Percentiles rank a stretch among this genome's conserved stretches.
phyloP scores from a whole-genome alignment of 179 eudicot genomes.

The Dionaea muscipula region DNA sequence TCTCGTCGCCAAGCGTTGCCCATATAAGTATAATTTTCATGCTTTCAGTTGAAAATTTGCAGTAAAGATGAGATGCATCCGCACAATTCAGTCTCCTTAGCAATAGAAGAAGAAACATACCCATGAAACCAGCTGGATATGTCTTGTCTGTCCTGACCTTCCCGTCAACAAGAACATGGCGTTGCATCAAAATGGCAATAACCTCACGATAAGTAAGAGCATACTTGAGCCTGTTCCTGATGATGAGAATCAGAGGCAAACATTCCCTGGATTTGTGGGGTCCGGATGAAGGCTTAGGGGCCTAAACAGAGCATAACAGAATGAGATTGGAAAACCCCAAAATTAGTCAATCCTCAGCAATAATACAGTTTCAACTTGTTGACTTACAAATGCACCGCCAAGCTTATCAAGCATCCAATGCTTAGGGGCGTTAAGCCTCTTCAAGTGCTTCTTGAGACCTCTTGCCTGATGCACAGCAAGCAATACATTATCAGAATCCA shows the following conservation, averaged over 20 bases:
- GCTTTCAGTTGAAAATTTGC: too few relatives aligned
- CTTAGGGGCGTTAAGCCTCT: slow-evolving; percentile 1
- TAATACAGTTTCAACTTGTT: too few relatives aligned
- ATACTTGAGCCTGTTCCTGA: slow-evolving; percentile 43
- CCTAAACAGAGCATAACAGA: slow-evolving; percentile 15
- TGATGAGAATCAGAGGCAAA: slow-evolving; percentile 35
- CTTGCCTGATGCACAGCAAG: too few relatives aligned
- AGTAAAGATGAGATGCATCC: too few relatives aligned
- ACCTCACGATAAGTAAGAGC: slow-evolving; percentile 46
- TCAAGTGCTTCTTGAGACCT: slow-evolving; percentile 19
- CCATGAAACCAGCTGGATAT: slow-evolving; percentile 46
- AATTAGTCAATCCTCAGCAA: too few relatives aligned
- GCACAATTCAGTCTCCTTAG: too few relatives aligned
- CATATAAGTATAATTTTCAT: too few relatives aligned
- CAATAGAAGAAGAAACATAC: too few relatives aligned
- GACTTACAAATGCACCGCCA: slow-evolving; percentile 24
- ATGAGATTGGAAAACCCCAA: too few relatives aligned
- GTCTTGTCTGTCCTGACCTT: slow-evolving; percentile 19
- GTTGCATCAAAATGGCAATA: slow-evolving; percentile 37
- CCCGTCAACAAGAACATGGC: slow-evolving; percentile 41
- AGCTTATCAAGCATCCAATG: background rate
- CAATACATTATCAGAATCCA: too few relatives aligned
- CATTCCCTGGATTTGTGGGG: slow-evolving; percentile 50
- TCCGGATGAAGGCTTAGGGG: slow-evolving; percentile 51
- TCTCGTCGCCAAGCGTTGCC: too few relatives aligned